These are phyloP conservation scores for Xylaria sp. DNA, from an alignment of 2,329 filamentous ascomycete genomes.

Conservation along the genomic window DNA sequence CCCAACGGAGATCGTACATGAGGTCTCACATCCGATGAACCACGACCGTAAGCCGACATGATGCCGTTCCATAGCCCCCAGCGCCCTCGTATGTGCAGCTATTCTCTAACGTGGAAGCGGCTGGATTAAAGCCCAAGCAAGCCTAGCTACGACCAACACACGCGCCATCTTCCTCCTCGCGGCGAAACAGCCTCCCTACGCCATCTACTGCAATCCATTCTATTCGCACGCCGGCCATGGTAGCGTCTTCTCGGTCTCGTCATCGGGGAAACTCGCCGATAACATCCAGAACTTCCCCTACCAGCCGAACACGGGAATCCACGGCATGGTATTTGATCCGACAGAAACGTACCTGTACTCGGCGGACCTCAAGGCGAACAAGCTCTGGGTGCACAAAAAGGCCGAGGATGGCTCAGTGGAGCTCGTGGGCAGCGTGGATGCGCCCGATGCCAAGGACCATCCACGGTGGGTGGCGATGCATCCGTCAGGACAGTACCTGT, in stretches of 20 bases:
- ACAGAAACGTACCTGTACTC: slow-evolving; percentile 78
- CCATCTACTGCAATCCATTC: slow-evolving; percentile 89
- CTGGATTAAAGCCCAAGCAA: slow-evolving; percentile 63
- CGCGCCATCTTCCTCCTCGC: slow-evolving; percentile 89
- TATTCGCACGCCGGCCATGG: slow-evolving; percentile 84
- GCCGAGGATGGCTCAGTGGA: slow-evolving; percentile 64
- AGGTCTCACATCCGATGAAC: slow-evolving; percentile 75
- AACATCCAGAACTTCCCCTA: slow-evolving; percentile 78
- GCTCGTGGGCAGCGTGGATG: slow-evolving; percentile 74
- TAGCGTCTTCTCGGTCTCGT: slow-evolving; percentile 72
- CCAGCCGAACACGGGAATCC: slow-evolving; percentile 72
- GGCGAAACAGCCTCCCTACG: slow-evolving; percentile 76
- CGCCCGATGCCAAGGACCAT: slow-evolving; percentile 74
- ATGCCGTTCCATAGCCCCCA: slow-evolving; percentile 15
- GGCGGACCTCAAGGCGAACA: slow-evolving; percentile 77
- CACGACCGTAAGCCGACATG: slow-evolving; percentile 67
- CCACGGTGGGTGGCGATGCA: slow-evolving; percentile 90
- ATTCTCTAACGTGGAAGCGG: slow-evolving; percentile 23
- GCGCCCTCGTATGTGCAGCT: background rate
- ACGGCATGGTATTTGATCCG: slow-evolving; percentile 82
- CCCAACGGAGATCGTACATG: slow-evolving; percentile 77
- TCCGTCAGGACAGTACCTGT: slow-evolving; percentile 77
- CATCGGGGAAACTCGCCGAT: slow-evolving; percentile 61
- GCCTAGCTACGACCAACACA: slow-evolving; percentile 75
- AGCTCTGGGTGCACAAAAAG: slow-evolving; percentile 85